Evolutionary conservation across 805 yeast species (phyloP), one percentile per base, ranked within the genome.

Genomic region (Brettanomyces nanus): DNA sequence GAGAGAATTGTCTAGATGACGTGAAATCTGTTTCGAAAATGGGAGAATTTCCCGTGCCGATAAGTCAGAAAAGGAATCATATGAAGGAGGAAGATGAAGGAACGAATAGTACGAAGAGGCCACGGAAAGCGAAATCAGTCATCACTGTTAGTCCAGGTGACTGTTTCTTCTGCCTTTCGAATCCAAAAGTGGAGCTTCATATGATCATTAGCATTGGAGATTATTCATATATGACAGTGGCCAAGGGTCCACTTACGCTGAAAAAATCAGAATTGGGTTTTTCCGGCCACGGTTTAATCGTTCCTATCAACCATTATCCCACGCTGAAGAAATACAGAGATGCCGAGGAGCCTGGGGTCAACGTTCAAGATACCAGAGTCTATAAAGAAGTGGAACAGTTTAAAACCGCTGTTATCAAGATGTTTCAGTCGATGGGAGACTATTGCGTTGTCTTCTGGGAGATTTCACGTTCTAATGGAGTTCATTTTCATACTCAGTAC

Each of bases 81-180:
- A 6, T 10, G 19, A 23, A 17, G 22, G 18, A 13, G 15, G 11
- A 15, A 20, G 20, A 7, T 10, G 20, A 17, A 9, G 17, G 6
- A 34, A 14, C 37, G n/a, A 28, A 21, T 18, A 22, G 22, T 21
- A 30, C 20, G 18, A 19, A 19, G 19, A 30, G 33, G 18, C 20
- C 17, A 11, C 13, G 11, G 6, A 31, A 9, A 7, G 27, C 9
- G 36, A 33, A 11, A 6, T 11, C 7, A 6, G 6, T 11, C 7
- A 20, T 15, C 3, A 14, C 11, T 3, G 75, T 84, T 2, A 52
- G 69, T 0, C 86, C 90, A 0, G 65, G 63, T 11, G 59, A 65
- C 31, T 87, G 97, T 53, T 87, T 84, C 59, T 85, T 87, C 52
- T 87, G 96, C 54, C 68, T 87, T 15, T 75, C 90, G 1, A 85